These are phyloP conservation scores for Circinella umbellata DNA, from an alignment of 371 early-diverging fungal species.

Conservation along the genomic window DNA sequence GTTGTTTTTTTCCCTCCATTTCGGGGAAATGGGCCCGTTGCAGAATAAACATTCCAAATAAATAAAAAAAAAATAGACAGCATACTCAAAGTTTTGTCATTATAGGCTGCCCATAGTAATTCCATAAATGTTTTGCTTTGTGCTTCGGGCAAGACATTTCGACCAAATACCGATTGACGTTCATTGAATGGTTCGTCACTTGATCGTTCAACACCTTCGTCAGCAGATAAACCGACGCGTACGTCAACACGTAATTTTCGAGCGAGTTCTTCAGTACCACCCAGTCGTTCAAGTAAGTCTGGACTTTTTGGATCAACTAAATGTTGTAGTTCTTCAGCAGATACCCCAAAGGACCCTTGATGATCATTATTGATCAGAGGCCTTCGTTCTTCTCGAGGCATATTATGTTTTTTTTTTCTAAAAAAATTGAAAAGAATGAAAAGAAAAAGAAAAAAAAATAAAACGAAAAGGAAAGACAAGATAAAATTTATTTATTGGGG, in stretches of 20 bases:
- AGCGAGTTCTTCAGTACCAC: slow-evolving; percentile 67
- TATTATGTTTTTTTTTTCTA: slow-evolving; percentile 13
- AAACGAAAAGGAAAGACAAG: background rate
- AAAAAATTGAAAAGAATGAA: slow-evolving; percentile 9
- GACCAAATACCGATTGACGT: slow-evolving; percentile 76
- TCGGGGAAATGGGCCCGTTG: too few relatives aligned
- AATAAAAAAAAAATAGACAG: slow-evolving; percentile 3
- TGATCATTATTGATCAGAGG: slow-evolving; percentile 30
- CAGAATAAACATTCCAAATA: background rate
- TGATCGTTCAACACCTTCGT: slow-evolving; percentile 54
- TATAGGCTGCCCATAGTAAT: slow-evolving; percentile 70
- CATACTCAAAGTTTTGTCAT: slow-evolving; percentile 71
- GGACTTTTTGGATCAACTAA: slow-evolving; percentile 78
- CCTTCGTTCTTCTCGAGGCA: slow-evolving; percentile 35
- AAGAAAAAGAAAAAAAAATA: slow-evolving; percentile 14
- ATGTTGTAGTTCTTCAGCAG: slow-evolving; percentile 50
- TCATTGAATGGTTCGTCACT: slow-evolving; percentile 56
- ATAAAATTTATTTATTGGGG: too few relatives aligned
- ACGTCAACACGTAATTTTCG: slow-evolving; percentile 70
- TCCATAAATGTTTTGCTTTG: slow-evolving; percentile 62
- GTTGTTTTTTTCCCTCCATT: too few relatives aligned
- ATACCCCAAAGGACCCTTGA: slow-evolving; percentile 45
- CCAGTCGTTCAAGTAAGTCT: slow-evolving; percentile 64
- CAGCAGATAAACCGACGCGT: slow-evolving; percentile 64
- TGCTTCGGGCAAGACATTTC: slow-evolving; percentile 70